Evolutionary conservation across 345 rosid species (phyloP).

Genomic region (Citrus sp.): DNA sequence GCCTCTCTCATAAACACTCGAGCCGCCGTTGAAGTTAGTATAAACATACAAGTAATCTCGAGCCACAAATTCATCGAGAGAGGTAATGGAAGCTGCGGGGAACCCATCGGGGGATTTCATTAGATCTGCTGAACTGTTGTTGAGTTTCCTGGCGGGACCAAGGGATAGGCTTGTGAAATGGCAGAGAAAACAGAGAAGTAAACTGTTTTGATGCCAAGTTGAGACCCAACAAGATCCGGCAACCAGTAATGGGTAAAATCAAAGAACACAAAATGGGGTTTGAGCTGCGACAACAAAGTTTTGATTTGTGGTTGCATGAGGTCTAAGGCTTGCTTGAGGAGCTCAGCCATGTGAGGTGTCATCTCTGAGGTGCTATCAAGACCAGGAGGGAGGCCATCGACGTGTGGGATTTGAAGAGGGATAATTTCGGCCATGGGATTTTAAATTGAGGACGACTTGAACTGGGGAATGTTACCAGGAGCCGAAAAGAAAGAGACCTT

Average conservation of each 20-base stretch:
- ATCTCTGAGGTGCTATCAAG: slow-evolving; percentile 28
- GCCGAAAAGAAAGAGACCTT: slow-evolving; percentile 25
- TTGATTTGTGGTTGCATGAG: slow-evolving; percentile 31
- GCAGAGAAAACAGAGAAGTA: slow-evolving; percentile 17
- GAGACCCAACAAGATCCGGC: slow-evolving; percentile 13
- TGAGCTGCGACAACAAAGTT: slow-evolving; percentile 18
- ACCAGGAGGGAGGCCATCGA: slow-evolving; percentile 30
- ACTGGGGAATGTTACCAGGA: slow-evolving; percentile 22
- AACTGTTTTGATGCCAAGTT: slow-evolving; percentile 21
- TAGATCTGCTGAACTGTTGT: slow-evolving; percentile 4
- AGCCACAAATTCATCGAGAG: slow-evolving; percentile 19
- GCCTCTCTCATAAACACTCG: slow-evolving; percentile 10
- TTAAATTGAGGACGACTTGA: slow-evolving; percentile 13
- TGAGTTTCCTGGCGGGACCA: slow-evolving; percentile 13
- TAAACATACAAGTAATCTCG: slow-evolving; percentile 4
- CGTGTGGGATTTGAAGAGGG: slow-evolving; percentile 19
- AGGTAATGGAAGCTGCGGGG: slow-evolving; percentile 10
- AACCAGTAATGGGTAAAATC: slow-evolving; percentile 18
- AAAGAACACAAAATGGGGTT: slow-evolving; percentile 29
- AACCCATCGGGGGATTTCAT: slow-evolving; percentile 23
- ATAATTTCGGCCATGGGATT: slow-evolving; percentile 16
- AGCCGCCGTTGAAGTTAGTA: slow-evolving; percentile 11
- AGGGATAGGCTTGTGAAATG: slow-evolving; percentile 10
- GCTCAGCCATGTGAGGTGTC: slow-evolving; percentile 22
- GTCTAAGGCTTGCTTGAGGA: slow-evolving; percentile 27